Percentiles rank a stretch among this genome's conserved stretches.
phyloP scores from a whole-genome alignment of 1,139 yeast genomes.

The Dujonia santamariae region DNA sequence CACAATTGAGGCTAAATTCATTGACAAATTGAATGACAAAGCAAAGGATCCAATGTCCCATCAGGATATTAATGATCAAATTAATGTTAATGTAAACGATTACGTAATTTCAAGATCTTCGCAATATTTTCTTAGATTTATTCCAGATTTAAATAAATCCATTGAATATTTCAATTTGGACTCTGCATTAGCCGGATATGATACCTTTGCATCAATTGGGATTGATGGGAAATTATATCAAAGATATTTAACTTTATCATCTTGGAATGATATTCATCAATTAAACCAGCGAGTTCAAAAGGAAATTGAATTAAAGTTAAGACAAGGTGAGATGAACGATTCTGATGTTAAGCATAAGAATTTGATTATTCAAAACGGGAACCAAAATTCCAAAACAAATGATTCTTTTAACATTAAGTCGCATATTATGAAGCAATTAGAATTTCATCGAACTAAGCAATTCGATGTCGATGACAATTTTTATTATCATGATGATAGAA shows the following conservation, averaged over 20 bases:
- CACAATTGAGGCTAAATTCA: conserved; percentile 42
- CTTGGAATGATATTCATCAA: conserved; percentile 34
- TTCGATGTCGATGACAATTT: conserved; percentile 14
- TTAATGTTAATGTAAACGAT: conserved; percentile 22
- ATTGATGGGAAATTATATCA: conserved; percentile 35
- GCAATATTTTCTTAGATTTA: conserved; percentile 40
- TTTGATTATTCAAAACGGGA: conserved; percentile 16
- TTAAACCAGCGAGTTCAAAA: conserved; percentile 30
- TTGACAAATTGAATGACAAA: conserved; percentile 29
- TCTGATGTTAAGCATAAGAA: conserved; percentile 36
- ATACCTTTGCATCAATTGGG: conserved; percentile 28
- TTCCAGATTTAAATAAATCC: conserved; percentile 37
- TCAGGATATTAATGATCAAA: conserved; percentile 38
- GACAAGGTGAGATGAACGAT: conserved; percentile 23
- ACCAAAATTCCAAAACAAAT: conserved; percentile 2
- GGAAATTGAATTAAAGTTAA: conserved; percentile 34
- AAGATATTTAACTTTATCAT: conserved; percentile 21
- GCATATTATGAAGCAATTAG: conserved; percentile 7
- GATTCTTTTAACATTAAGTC: conserved; percentile 12
- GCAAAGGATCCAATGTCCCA: conserved; percentile 28
- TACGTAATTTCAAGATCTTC: conserved; percentile 36
- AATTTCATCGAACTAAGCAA: conserved; percentile 5
- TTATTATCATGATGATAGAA: conserved; percentile 19
- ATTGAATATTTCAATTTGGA: conserved; percentile 25
- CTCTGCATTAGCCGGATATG: conserved; percentile 20